Conservation (phyloP, 106 monocot species). For the Posidonia australis region DNA sequence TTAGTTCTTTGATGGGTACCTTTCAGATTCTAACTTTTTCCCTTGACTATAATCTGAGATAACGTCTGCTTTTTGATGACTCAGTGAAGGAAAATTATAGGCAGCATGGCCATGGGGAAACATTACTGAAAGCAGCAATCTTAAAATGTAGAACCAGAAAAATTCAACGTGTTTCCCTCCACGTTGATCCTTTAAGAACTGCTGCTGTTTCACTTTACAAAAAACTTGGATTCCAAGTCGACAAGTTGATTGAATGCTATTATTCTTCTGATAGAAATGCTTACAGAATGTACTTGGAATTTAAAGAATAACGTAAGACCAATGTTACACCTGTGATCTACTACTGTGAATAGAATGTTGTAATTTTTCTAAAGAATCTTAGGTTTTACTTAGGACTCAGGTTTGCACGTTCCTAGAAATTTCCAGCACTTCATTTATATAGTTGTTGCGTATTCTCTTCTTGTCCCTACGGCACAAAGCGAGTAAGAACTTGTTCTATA, state of each 20-base stretch:
- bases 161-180: constrained; percentile 69
- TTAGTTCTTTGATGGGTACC: too few species aligned
- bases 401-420: too few species aligned
- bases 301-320: constrained; percentile 11
- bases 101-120: constrained; percentile 59
- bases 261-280: constrained; percentile 71
- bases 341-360: not conserved
- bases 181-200: constrained; percentile 68
- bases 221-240: constrained; percentile 63
- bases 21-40: too few species aligned
- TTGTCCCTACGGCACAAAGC: too few species aligned
- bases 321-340: not conserved
- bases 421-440: too few species aligned
- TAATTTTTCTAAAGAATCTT: too few species aligned
- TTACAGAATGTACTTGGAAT: constrained; percentile 85
- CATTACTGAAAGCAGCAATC: constrained; percentile 58
- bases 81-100: constrained; percentile 74
- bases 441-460: too few species aligned
- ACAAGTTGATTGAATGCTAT: constrained; percentile 45
- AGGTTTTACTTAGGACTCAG: too few species aligned
- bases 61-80: not conserved
- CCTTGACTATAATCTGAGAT: too few species aligned
- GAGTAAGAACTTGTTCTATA: too few species aligned
- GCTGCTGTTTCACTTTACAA: constrained; percentile 57
- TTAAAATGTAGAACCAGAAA: constrained; percentile 48